A percentile compares a stretch with the other conserved stretches of the same genome.
Evolutionary conservation across 352 stramenopile species (phyloP).

Genomic region (Elongisporangium prolatum): DNA sequence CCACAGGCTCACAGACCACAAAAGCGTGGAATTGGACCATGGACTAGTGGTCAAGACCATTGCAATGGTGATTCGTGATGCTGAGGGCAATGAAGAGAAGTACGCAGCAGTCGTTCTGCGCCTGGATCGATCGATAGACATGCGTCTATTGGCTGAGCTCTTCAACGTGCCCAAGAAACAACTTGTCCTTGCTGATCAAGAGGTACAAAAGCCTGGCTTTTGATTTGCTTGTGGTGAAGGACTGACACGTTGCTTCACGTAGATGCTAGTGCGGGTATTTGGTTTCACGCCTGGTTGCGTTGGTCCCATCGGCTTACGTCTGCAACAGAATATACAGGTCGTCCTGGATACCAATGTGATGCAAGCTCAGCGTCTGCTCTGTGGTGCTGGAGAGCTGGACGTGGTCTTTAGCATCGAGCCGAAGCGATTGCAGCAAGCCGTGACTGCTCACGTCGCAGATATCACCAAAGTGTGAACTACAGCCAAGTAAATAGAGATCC

Average conservation of each 20-base stretch:
- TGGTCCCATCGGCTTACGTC: constrained; percentile 53
- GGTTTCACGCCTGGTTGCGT: constrained; percentile 58
- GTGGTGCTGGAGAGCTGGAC: constrained; percentile 36
- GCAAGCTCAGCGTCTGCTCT: constrained; percentile 28
- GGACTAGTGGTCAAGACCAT: constrained; percentile 66
- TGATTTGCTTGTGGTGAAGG: background rate
- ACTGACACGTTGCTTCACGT: constrained; percentile 4
- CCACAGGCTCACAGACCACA: constrained; percentile 10
- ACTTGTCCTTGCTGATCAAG: constrained; percentile 1
- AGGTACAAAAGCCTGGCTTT: background rate
- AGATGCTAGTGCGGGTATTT: constrained; percentile 63
- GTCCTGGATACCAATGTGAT: constrained; percentile 37
- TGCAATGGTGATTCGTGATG: constrained; percentile 28
- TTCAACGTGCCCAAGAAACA: background rate
- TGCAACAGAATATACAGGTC: constrained; percentile 41
- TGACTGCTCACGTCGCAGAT: constrained; percentile 10
- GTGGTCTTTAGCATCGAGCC: constrained; percentile 46
- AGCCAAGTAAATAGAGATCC: background rate
- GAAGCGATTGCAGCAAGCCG: constrained; percentile 5
- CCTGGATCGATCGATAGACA: constrained; percentile 48
- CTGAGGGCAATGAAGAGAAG: background rate
- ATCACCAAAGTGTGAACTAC: background rate
- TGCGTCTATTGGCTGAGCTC: constrained; percentile 11
- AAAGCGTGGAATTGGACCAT: constrained; percentile 5
- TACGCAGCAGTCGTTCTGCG: constrained; percentile 50